Evolutionary conservation across 805 yeast genomes (phyloP).

Genomic region (Zygoascus flipseniorum): DNA sequence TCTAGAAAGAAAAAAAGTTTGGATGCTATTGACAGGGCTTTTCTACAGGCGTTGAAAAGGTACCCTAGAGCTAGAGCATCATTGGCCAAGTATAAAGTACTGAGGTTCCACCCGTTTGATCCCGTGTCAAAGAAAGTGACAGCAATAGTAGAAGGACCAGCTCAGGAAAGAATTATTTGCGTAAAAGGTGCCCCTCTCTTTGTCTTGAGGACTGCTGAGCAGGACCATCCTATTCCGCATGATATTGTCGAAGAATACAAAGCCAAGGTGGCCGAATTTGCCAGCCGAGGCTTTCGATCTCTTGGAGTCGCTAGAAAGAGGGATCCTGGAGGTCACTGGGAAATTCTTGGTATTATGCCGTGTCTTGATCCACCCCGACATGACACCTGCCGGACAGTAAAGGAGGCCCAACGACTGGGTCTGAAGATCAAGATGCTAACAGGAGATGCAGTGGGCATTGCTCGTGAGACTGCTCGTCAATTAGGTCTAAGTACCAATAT

Average conservation of each 20-base stretch:
- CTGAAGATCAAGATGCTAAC: conserved; percentile 95
- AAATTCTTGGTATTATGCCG: conserved; percentile 95
- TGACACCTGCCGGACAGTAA: conserved; percentile 91
- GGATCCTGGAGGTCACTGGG: conserved; percentile 93
- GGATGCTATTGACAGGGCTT: conserved; percentile 95
- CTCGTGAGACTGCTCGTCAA: conserved; percentile 97
- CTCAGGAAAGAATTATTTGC: conserved; percentile 90
- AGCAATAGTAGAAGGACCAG: conserved; percentile 92
- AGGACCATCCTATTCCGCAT: conserved; percentile 93
- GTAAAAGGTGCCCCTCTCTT: conserved; percentile 98
- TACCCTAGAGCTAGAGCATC: conserved; percentile 93
- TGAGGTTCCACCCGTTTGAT: conserved; percentile 95
- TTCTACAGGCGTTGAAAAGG: conserved; percentile 77
- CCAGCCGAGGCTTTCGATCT: conserved; percentile 97
- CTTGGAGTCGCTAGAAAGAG: conserved; percentile 98
- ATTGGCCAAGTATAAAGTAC: conserved; percentile 85
- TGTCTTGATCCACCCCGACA: conserved; percentile 99
- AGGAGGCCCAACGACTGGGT: conserved; percentile 87
- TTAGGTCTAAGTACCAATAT: conserved; percentile 94
- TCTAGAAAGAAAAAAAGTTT: conserved; percentile 97
- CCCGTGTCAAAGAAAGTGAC: conserved; percentile 96
- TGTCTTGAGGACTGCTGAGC: conserved; percentile 93
- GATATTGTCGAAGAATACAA: conserved; percentile 89
- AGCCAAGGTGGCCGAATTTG: conserved; percentile 95
- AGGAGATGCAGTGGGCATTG: conserved; percentile 99